Evolutionary conservation across 2,329 filamentous ascomycete species (phyloP), one percentile per base, ranked within the genome.

Genomic region (Zymoseptoria pseudotritici): DNA sequence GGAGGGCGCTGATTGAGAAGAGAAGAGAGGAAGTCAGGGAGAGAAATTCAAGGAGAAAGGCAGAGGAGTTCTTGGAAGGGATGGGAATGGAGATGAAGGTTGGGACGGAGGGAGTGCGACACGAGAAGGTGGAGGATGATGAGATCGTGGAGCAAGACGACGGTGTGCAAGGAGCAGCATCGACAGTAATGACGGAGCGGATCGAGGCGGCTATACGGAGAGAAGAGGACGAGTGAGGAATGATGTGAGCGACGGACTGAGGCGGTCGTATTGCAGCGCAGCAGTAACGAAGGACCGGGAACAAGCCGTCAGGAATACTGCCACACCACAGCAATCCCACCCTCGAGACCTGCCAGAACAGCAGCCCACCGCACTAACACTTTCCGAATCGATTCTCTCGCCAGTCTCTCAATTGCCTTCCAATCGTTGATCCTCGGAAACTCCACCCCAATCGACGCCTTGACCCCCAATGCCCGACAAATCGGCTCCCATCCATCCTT

Each of bases 61-160:
- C 89, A 36, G 88, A 90, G 67, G 83, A 77, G 63, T 94, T 94
- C 73, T 72, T 95, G 67, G 83, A 86, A 57, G 82, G 82, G 19
- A 73, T 88, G 61, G 76, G 69, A 17, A 68, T 63, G 54, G 72
- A 74, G 60, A 61, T 76, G 63, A 46, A 20, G 29, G 21, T 2
- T n/a, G 36, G 36, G 13, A 46, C 13, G 13, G 5, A 6, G 1
- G 36, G n/a, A 17, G 13, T 17, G 21, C 50, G 56, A 13, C 11
- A 24, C 2, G 19, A 9, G 8, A 24, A 36, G n/a, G 56, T 29
- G 46, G 13, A 53, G 17, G 36, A 24, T 51, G 50, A 11, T 21
- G 10, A 24, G 4, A 22, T 13, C 11, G 22, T 52, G 20, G 69
- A 52, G 6, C 26, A 29, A 29, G 58, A 46, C n/a, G 51, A 59